Conservation (phyloP, 345 rosid species). For the Euclidium syriacum region DNA sequence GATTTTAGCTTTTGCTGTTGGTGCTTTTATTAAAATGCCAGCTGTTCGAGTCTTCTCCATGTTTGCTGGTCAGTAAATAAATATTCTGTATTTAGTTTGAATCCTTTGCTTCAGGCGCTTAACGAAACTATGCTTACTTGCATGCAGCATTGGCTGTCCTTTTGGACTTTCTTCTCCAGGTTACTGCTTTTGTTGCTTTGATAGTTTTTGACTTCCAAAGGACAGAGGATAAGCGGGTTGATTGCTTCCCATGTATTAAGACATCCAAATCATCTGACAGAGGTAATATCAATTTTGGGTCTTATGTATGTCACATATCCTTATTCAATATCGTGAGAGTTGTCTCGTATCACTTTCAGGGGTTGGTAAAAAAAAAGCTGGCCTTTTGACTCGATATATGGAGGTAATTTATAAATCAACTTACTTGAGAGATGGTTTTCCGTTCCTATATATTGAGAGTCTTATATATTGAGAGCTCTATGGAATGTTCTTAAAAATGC, state of each 20-base stretch:
- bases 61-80: conserved; percentile 75
- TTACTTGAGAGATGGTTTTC: neutral
- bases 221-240: conserved; percentile 67
- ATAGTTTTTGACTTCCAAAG: conserved; percentile 84
- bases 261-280: conserved; percentile 45
- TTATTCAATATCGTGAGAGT: conserved; percentile 14
- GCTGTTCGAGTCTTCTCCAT: conserved; percentile 96
- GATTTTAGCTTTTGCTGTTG: conserved; percentile 94
- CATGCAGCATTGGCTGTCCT: conserved; percentile 89
- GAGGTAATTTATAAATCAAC: conserved; percentile 44
- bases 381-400: conserved; percentile 87
- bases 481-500: neutral
- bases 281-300: conserved; percentile 40
- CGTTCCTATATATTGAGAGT: neutral
- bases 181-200: conserved; percentile 95
- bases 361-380: conserved; percentile 52
- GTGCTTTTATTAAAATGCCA: conserved; percentile 93
- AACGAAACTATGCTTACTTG: conserved; percentile 24
- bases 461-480: neutral
- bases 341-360: conserved; percentile 44
- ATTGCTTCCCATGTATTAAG: conserved; percentile 88
- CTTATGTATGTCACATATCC: neutral
- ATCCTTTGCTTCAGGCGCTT: neutral
- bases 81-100: neutral
- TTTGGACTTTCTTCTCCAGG: conserved; percentile 92